Conservation (phyloP, 495 filamentous ascomycete genomes). For the Aspergillus sparsus region DNA sequence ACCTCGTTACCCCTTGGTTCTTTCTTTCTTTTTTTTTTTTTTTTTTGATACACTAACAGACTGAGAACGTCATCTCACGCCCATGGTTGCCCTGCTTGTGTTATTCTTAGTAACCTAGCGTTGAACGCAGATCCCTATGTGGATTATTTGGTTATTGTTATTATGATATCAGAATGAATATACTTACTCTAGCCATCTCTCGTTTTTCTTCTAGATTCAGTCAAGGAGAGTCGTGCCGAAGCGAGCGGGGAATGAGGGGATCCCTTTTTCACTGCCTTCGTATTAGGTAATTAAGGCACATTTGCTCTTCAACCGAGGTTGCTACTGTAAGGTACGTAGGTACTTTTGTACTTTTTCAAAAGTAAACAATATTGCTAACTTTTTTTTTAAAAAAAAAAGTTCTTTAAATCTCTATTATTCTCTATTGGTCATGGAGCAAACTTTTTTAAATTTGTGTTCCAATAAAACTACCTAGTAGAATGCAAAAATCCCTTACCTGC, state of each 20-base stretch:
- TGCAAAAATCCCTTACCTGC: no score
- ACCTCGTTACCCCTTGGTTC: not conserved
- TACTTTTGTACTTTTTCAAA: no score
- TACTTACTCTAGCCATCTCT: slow-evolving; percentile 10
- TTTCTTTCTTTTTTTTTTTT: not conserved
- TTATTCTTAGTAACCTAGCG: slow-evolving; percentile 7
- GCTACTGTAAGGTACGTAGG: no score
- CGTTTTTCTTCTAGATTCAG: not conserved
- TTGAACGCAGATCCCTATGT: slow-evolving; percentile 6
- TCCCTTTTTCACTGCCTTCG: not conserved
- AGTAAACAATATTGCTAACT: no score
- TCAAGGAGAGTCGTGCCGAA: not conserved
- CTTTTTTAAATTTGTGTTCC: no score
- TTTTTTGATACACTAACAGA: not conserved
- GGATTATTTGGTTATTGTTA: slow-evolving; percentile 9
- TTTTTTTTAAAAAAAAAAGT: no score
- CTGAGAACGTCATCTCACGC: slow-evolving; percentile 7
- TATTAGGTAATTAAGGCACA: not conserved
- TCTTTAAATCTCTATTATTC: no score
- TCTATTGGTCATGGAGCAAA: no score
- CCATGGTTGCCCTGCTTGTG: slow-evolving; percentile 9
- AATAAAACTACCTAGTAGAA: no score
- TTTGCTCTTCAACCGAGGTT: not conserved
- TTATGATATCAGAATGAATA: slow-evolving; percentile 20
- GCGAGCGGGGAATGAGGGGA: not conserved